Evolutionary conservation across 345 rosid species (phyloP), one percentile per base, ranked within the genome.

Genomic region (Salix purpurea): DNA sequence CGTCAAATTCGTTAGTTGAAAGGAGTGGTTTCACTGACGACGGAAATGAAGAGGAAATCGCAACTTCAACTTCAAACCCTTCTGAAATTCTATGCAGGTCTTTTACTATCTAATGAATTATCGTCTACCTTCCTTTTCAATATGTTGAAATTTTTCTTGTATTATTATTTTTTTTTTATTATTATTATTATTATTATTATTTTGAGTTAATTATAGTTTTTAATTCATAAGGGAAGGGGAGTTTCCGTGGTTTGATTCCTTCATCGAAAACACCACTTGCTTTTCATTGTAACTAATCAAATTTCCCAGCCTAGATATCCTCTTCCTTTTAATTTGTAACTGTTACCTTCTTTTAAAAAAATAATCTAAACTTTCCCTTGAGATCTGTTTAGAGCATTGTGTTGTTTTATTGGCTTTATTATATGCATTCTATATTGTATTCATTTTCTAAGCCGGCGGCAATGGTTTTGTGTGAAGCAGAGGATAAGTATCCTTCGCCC

Each of bases 1-100:
- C 46, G 28, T 30, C 48, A 11, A 34, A 62, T 44, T 19, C 24
- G 67, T 67, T 36, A 15, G 37, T 68, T 16, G 48, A 46, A 68
- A 58, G 28, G 28, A 19, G 12, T 10, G 18, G 66, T 40, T 40
- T 2, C 44, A 18, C 4, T 7, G 30, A 12, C 12, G 21, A 73
- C 78, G 77, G 86, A 86, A 54, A 86, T 81, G 86, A 91, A 87
- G 91, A 93, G 86, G 82, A 93, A 96, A 85, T 85, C 97, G 24
- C 85, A 88, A 24, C 79, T 72, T 54, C 98, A 91, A 86, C 87
- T 89, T 85, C 81, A 87, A 82, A 88, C 92, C 62, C 96, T 96
- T 48, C 91, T 89, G 82, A 74, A 77, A 62, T 85, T 88, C 74
- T 95, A 89, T 83, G 83, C 85, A 62, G 92, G 98, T 93, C 61